Evolutionary conservation across 768 basidiomycete species (phyloP).

Genomic region (Lactifluus hygrophoroides): DNA sequence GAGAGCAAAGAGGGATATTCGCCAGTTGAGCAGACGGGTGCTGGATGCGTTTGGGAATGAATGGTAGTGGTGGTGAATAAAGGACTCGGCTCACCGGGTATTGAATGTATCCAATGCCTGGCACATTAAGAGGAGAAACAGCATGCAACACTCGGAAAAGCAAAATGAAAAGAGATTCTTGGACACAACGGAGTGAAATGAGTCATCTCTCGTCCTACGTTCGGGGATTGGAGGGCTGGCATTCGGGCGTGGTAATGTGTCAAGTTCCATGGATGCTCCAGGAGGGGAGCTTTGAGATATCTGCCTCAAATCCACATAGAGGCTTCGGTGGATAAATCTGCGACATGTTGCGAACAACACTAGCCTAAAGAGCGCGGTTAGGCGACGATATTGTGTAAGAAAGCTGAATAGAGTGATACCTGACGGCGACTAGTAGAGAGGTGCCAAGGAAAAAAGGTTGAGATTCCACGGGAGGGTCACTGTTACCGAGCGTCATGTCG

Average conservation of each 20-base stretch:
- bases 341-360: slow-evolving; percentile 17
- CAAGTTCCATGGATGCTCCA: slow-evolving; percentile 7
- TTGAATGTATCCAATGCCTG: slow-evolving; percentile 53
- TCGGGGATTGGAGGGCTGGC: not conserved
- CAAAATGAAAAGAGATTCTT: slow-evolving; percentile 56
- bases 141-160: slow-evolving; percentile 65
- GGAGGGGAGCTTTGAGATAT: not conserved
- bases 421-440: not conserved
- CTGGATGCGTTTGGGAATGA: slow-evolving; percentile 28
- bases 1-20: slow-evolving; percentile 52
- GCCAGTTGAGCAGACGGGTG: slow-evolving; percentile 59
- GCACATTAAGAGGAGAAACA: slow-evolving; percentile 66
- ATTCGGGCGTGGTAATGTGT: slow-evolving; percentile 13
- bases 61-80: not conserved
- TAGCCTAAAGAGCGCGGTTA: slow-evolving; percentile 1
- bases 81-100: slow-evolving; percentile 39
- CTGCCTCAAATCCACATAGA: slow-evolving; percentile 17
- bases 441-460: not conserved
- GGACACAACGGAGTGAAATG: slow-evolving; percentile 49
- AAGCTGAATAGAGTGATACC: not conserved
- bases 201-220: slow-evolving; percentile 8
- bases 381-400: not conserved
- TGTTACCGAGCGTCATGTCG: not conserved
- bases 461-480: not conserved
- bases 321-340: slow-evolving; percentile 14